Percentiles rank a stretch among this genome's conserved stretches.
These are phyloP conservation scores for Dactylellina haptotyla DNA, from an alignment of 2,329 filamentous ascomycete genomes.

Conservation along the genomic window DNA sequence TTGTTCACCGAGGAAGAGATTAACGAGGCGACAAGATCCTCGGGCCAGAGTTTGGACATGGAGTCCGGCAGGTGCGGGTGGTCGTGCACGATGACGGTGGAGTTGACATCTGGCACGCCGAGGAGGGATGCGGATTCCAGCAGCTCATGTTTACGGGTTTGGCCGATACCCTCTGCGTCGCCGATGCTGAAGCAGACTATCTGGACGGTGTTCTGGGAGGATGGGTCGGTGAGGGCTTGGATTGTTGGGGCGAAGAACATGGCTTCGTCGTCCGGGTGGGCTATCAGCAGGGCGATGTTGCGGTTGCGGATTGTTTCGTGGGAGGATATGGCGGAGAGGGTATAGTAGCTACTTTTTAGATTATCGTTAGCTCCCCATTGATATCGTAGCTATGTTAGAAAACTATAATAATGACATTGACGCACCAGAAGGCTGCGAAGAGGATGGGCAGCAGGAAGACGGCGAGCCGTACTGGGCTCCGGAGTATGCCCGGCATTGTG, in stretches of 20 bases:
- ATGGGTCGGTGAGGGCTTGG: slow-evolving; percentile 81
- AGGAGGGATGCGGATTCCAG: slow-evolving; percentile 80
- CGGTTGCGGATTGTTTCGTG: slow-evolving; percentile 80
- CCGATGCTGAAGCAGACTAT: slow-evolving; percentile 83
- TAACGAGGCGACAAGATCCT: slow-evolving; percentile 70
- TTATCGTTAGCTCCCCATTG: slow-evolving; percentile 61
- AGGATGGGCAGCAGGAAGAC: slow-evolving; percentile 59
- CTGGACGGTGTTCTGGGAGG: slow-evolving; percentile 87
- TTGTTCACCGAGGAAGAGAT: slow-evolving; percentile 27
- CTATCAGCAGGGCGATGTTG: slow-evolving; percentile 90
- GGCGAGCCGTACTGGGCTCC: slow-evolving; percentile 23
- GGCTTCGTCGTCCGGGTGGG: slow-evolving; percentile 97
- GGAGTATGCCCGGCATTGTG: slow-evolving; percentile 25
- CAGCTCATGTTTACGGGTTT: slow-evolving; percentile 83
- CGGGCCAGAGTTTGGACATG: slow-evolving; percentile 82
- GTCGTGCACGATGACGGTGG: slow-evolving; percentile 64
- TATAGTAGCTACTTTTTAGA: slow-evolving; percentile 64
- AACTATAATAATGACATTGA: neutral
- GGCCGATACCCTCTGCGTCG: slow-evolving; percentile 86
- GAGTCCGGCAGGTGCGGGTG: slow-evolving; percentile 72
- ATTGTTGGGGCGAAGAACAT: slow-evolving; percentile 98
- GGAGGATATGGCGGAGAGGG: slow-evolving; percentile 64
- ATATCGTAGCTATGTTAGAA: neutral
- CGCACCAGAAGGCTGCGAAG: slow-evolving; percentile 37
- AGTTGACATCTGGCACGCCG: slow-evolving; percentile 78